Base-by-base conservation (phyloP, 768 basidiomycete genomes). In the Trametes cingulata region DNA sequence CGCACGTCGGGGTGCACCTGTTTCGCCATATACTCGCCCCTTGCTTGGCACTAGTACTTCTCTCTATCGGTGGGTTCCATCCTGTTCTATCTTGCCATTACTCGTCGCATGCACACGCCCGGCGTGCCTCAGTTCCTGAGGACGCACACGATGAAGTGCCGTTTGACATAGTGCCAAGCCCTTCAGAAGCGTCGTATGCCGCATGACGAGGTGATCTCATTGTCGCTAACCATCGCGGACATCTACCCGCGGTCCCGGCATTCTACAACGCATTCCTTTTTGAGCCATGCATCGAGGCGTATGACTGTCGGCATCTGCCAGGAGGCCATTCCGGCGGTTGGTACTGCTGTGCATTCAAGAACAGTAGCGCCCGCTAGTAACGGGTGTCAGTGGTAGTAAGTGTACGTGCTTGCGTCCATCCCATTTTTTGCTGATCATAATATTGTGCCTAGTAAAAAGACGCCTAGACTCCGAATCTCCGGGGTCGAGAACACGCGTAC, bases 151-250 rank as follows among this genome's bases (percentile, higher is more conserved):
- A 5, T 33, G 6, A 4, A 33, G 29, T 33, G 29, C 29, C 29
- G 29, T 10, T 33, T 33, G 42, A 36, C 41, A 42, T 45, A 42
- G 8, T 25, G 54, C 54, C 54, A 56, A 56, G 54, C 54, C 35
- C n/a, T 56, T 39, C 10, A 24, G 43, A 47, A 56, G 54, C 52
- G 22, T 9, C 27, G 20, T 25, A 29, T 7, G 35, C 45, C 54
- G 33, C 36, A 25, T 56, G 54, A 35, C n/a, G 3, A 19, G 9
- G 33, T 47, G 43, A 54, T 54, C 39, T 25, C 29, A 35, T 43
- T 25, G 35, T 53, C 14, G 25, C 41, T n/a, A 6, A 14, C 27
- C 27, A 24, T 25, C 22, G 45, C 24, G 22, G 14, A n/a, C 39
- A n/a, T 40, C 39, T n/a, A 40, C 39, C n/a, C 14, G 39, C 14